Percentiles rank a stretch among this genome's conserved stretches.
Conservation (phyloP, 352 stramenopile genomes). For the Phytophthora uliginosa region DNA sequence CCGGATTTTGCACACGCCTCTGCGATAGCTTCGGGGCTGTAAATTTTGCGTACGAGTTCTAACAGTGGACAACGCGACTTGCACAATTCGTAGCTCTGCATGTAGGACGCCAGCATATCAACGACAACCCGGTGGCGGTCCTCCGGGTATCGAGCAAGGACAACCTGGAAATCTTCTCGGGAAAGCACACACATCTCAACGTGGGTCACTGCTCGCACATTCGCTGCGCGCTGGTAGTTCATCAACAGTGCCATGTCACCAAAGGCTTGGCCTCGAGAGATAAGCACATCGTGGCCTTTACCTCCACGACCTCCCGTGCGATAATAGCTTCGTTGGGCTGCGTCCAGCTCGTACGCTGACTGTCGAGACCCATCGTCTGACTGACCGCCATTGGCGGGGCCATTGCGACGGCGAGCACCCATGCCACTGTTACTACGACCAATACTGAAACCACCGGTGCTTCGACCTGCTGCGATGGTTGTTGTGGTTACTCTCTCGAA, state of each 20-base stretch:
- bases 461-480: slow-evolving; percentile 4
- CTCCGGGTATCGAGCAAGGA: slow-evolving; percentile 45
- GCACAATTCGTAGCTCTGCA: slow-evolving; percentile 38
- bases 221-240: slow-evolving; percentile 58
- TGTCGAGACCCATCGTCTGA: slow-evolving; percentile 20
- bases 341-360: slow-evolving; percentile 31
- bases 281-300: slow-evolving; percentile 16
- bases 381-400: background rate
- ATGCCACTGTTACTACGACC: slow-evolving; percentile 15
- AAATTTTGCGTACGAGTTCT: slow-evolving; percentile 35
- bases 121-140: slow-evolving; percentile 42
- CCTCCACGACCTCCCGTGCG: slow-evolving; percentile 8
- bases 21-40: slow-evolving; percentile 32
- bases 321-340: slow-evolving; percentile 31
- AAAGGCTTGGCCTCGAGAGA: slow-evolving; percentile 48
- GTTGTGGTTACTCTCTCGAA: slow-evolving; percentile 43
- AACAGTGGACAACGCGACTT: slow-evolving; percentile 34
- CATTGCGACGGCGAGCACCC: slow-evolving; percentile 10
- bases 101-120: slow-evolving; percentile 44
- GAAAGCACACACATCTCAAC: slow-evolving; percentile 66
- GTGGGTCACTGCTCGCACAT: slow-evolving; percentile 54
- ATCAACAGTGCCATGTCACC: slow-evolving; percentile 66
- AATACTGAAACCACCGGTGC: slow-evolving; percentile 8
- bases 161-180: slow-evolving; percentile 46
- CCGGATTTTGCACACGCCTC: slow-evolving; percentile 27